phyloP scores from a whole-genome alignment of 2,329 filamentous ascomycete genomes.

The Cryphonectria parasitica region DNA sequence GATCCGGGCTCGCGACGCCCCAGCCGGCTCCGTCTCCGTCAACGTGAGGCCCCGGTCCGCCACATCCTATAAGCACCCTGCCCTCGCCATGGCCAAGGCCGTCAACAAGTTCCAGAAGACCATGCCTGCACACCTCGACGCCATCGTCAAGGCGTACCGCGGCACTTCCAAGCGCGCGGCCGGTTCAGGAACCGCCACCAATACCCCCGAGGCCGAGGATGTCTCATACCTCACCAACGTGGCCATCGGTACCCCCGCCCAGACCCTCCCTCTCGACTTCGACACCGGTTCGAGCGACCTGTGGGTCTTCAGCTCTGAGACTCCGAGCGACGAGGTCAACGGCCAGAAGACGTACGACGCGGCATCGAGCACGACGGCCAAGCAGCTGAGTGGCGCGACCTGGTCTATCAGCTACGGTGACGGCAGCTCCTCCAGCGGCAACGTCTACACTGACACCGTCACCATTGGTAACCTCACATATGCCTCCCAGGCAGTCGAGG shows the following conservation, averaged over 20 bases:
- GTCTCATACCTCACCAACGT: slow-evolving; percentile 25
- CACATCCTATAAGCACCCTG: slow-evolving; percentile 29
- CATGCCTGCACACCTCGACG: slow-evolving; percentile 27
- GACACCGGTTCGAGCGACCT: slow-evolving; percentile 52
- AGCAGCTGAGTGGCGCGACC: slow-evolving; percentile 31
- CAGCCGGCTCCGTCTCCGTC: slow-evolving; percentile 20
- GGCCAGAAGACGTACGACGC: slow-evolving; percentile 37
- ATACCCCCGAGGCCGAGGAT: slow-evolving; percentile 19
- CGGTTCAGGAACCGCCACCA: slow-evolving; percentile 16
- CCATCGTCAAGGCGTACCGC: slow-evolving; percentile 27
- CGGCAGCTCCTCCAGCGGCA: slow-evolving; percentile 35
- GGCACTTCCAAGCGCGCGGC: slow-evolving; percentile 15
- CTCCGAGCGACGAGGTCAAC: slow-evolving; percentile 28
- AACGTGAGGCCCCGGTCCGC: slow-evolving; percentile 26
- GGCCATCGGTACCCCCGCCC: slow-evolving; percentile 34
- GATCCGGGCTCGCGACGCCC: slow-evolving; percentile 14
- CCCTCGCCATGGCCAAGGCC: slow-evolving; percentile 30
- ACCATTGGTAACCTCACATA: slow-evolving; percentile 35
- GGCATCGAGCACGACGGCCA: slow-evolving; percentile 32
- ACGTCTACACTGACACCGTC: slow-evolving; percentile 38
- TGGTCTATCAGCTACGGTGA: slow-evolving; percentile 40
- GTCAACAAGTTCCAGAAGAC: slow-evolving; percentile 30
- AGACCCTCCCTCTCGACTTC: slow-evolving; percentile 49
- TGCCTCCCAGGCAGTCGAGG: slow-evolving; percentile 33
- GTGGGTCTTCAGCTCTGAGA: slow-evolving; percentile 37